Conservation (phyloP, 441 rosid species). For the Eutrema salsugineum region DNA sequence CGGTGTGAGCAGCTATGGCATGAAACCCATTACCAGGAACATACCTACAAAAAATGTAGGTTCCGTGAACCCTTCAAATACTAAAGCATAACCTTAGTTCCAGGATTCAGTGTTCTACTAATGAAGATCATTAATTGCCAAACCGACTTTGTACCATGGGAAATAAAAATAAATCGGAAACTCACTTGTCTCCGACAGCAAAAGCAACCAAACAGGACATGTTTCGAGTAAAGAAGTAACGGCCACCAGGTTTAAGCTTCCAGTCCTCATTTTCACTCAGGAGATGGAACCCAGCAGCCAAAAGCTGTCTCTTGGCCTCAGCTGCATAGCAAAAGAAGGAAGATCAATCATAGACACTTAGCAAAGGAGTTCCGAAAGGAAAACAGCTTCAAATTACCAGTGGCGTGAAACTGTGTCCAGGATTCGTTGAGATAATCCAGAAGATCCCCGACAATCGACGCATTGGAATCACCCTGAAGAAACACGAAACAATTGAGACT, state of each 20-base stretch:
- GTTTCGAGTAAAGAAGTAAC: slow-evolving; percentile 88
- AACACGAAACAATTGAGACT: not conserved
- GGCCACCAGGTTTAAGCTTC: slow-evolving; percentile 89
- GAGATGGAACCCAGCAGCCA: slow-evolving; percentile 70
- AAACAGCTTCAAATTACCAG: slow-evolving; percentile 38
- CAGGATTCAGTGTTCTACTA: not conserved
- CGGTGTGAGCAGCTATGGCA: slow-evolving; percentile 91
- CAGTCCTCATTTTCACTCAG: slow-evolving; percentile 80
- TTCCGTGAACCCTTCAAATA: slow-evolving; percentile 1
- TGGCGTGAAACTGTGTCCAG: slow-evolving; percentile 95
- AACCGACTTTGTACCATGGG: not conserved
- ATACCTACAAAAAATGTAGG: slow-evolving; percentile 54
- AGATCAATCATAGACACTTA: not conserved
- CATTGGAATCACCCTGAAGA: slow-evolving; percentile 21
- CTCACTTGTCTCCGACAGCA: slow-evolving; percentile 88
- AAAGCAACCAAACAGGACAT: slow-evolving; percentile 95
- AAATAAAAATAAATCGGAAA: not conserved
- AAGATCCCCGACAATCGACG: slow-evolving; percentile 67
- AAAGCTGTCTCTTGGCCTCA: slow-evolving; percentile 73
- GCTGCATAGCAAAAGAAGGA: slow-evolving; percentile 40
- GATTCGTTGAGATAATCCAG: slow-evolving; percentile 89
- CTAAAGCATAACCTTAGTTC: not conserved
- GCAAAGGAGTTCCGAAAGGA: not conserved
- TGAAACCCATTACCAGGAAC: slow-evolving; percentile 78
- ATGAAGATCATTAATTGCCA: not conserved